Evolutionary conservation across 1,139 yeast species (phyloP).

Genomic region (Taiozyma sp.): DNA sequence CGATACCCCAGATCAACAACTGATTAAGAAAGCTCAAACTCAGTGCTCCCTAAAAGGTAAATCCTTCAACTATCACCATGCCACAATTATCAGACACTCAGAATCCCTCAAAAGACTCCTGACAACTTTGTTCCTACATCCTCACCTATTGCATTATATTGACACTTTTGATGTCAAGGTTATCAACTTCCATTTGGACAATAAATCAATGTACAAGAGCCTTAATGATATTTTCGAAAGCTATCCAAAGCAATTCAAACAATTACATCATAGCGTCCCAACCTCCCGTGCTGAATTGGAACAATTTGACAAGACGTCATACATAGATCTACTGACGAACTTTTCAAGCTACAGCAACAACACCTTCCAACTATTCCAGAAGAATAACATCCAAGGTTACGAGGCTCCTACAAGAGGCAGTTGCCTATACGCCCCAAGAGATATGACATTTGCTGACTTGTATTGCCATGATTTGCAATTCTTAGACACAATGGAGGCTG

Average conservation of each 20-base stretch:
- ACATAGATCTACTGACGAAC: background rate
- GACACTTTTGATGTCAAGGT: background rate
- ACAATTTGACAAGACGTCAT: background rate
- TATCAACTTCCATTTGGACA: background rate
- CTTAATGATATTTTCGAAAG: background rate
- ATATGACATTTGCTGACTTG: background rate
- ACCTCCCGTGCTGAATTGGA: background rate
- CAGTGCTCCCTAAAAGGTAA: background rate
- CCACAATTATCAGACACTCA: background rate
- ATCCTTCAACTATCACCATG: background rate
- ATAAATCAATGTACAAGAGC: background rate
- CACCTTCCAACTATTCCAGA: background rate
- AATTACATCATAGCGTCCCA: background rate
- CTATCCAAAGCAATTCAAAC: background rate
- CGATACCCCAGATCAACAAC: background rate
- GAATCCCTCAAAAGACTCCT: background rate
- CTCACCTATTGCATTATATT: background rate
- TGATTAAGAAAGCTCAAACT: background rate
- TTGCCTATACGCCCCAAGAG: background rate
- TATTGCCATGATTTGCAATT: background rate
- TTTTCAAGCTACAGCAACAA: background rate
- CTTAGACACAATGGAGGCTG: background rate
- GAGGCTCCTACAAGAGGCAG: background rate
- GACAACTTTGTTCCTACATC: background rate
- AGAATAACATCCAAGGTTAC: background rate